Conservation (phyloP, 148 eudicot species). For the Fagopyrum esculentum region DNA sequence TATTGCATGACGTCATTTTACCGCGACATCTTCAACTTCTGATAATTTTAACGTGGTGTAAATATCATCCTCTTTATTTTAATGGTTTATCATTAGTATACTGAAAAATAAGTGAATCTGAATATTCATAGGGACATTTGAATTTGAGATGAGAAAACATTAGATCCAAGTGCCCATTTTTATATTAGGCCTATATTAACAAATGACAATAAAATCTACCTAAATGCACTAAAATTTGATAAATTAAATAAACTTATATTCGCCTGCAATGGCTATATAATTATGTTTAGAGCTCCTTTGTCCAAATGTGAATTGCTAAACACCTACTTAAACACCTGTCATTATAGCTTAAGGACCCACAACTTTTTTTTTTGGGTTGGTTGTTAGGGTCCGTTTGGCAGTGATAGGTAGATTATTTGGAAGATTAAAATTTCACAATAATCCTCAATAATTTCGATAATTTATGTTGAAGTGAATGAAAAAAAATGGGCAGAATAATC, state of each 20-base stretch:
- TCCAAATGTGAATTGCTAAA: neutral
- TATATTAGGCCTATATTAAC: neutral
- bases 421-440: too few relatives aligned
- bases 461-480: too few relatives aligned
- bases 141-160: slow-evolving; percentile 12
- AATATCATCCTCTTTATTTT: neutral
- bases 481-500: too few relatives aligned
- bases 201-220: neutral
- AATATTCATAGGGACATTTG: slow-evolving; percentile 4
- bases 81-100: neutral
- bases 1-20: too few relatives aligned
- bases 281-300: slow-evolving; percentile 5
- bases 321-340: neutral
- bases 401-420: too few relatives aligned
- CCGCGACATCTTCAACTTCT: neutral
- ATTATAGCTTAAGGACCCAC: neutral
- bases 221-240: neutral
- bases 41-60: neutral
- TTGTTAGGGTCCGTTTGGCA: neutral
- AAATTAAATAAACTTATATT: neutral
- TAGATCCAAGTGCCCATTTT: slow-evolving; percentile 11
- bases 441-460: too few relatives aligned
- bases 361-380: neutral
- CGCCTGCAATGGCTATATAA: slow-evolving; percentile 5
- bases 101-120: neutral